Evolutionary conservation across 306 rosid species (phyloP).

Genomic region (Acacia confusa): DNA sequence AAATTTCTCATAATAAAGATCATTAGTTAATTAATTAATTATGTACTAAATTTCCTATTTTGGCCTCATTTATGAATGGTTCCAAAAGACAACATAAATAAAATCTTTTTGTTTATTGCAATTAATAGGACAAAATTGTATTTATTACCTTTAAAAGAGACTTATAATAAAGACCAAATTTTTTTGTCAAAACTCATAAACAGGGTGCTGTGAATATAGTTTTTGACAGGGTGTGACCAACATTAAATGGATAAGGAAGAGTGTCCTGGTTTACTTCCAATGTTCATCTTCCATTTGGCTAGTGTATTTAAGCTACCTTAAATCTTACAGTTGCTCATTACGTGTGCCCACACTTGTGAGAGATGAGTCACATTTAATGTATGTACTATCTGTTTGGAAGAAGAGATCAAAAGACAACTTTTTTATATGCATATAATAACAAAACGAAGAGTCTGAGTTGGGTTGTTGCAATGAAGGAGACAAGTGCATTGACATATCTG

Average conservation of each 20-base stretch:
- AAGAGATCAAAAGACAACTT: slow-evolving; percentile 2
- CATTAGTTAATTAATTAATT: too few species aligned
- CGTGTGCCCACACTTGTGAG: background rate
- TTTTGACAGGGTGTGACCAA: background rate
- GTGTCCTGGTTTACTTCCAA: background rate
- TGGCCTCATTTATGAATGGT: too few species aligned
- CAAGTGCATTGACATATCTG: slow-evolving; percentile 34
- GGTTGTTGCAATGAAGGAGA: slow-evolving; percentile 35
- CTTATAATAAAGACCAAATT: too few species aligned
- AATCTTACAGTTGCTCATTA: background rate
- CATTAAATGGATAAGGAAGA: background rate
- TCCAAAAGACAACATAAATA: too few species aligned
- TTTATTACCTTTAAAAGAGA: too few species aligned
- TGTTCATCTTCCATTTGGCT: background rate
- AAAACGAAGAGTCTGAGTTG: slow-evolving; percentile 36
- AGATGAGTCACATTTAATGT: slow-evolving; percentile 13
- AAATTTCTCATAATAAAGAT: too few species aligned
- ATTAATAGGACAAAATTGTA: too few species aligned
- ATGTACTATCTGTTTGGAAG: slow-evolving; percentile 25
- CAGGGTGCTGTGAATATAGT: too few species aligned
- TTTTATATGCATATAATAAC: slow-evolving; percentile 11
- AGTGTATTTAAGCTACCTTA: background rate
- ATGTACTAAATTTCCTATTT: too few species aligned
- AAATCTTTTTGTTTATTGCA: too few species aligned
- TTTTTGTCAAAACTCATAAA: too few species aligned